Base-by-base conservation (phyloP, 768 basidiomycete species). In the Pisolithus orientalis region DNA sequence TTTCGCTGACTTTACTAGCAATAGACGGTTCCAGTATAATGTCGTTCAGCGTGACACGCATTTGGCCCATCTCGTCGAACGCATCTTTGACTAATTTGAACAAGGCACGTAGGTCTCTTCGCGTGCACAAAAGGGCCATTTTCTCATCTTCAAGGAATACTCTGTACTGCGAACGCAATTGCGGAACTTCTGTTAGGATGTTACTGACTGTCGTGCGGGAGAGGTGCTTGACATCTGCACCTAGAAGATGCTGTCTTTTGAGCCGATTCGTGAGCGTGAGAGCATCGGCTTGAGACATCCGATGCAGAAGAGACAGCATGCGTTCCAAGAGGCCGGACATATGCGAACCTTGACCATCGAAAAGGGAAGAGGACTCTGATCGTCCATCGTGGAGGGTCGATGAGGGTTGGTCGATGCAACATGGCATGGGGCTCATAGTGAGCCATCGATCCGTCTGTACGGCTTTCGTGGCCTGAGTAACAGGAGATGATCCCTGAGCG, bases 81-180 rank as follows among this genome's bases (percentile, higher is more conserved):
- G 85, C 69, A 55, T 98, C 94, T 63, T 83, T 87, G 67, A 95
- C 76, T 40, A 97, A 69, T 62, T 86, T 92, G 73, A 97, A 82
- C 48, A 99, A 69, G 7, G 77, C 70, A 10, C 89, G 81, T 56
- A 96, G 77, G 60, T 99, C 96, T 57, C 83, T 87, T 32, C 90
- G 78, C 9, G 85, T 84, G 63, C 83, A 85, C 11, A 72, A 68
- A 5, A 76, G 75, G 13, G 82, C 74, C 6, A 78, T 67, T 57
- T 81, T 84, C 47, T 91, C 90, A 46, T 87, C 85, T 63, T 94
- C 91, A 39, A 90, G 68, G 42, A 85, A 73, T 4, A 74, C 71
- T 8, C 88, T 82, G 74, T 92, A 93, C 43, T 87, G 84, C 7
- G 70, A 62, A 1, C 93, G 83, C n/a, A 95, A 72, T 11, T 75